These are phyloP conservation scores for Solanum lycopersicoides DNA, from an alignment of 257 asterid species.

Conservation along the genomic window DNA sequence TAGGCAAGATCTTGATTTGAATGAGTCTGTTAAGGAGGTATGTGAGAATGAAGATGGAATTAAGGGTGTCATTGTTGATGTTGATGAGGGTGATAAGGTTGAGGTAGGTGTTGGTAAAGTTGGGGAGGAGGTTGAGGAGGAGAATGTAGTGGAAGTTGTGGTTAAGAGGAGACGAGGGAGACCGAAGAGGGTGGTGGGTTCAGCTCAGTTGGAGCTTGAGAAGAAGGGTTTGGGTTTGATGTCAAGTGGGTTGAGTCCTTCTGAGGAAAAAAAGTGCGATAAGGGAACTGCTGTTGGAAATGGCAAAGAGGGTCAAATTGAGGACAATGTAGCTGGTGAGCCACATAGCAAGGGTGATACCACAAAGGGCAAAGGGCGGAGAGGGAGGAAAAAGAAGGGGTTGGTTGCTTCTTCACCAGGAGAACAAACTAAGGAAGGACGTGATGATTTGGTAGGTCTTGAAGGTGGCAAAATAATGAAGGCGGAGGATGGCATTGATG, in stretches of 20 bases:
- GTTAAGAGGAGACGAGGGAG: not conserved
- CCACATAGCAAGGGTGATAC: not conserved
- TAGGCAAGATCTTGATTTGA: not conserved
- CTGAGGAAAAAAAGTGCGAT: not conserved
- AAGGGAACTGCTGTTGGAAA: not conserved
- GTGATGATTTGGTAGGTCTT: not conserved
- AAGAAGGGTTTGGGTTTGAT: not conserved
- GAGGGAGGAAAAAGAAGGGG: conserved; percentile 1
- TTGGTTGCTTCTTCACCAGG: not conserved
- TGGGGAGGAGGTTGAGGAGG: not conserved
- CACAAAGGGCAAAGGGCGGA: not conserved
- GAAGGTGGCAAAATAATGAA: not conserved
- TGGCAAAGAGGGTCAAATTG: not conserved
- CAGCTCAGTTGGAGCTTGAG: not conserved
- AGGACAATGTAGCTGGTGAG: conserved; percentile 1
- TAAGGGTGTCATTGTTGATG: not conserved
- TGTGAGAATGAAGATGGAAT: not conserved
- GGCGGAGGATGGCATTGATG: not conserved
- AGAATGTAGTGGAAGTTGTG: not conserved
- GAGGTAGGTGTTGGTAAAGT: not conserved
- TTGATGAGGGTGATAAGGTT: not conserved
- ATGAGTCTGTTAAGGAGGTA: not conserved
- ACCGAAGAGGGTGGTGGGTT: not conserved
- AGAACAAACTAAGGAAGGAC: not conserved
- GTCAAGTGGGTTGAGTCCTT: not conserved